These are phyloP conservation scores for Ceratobasidium sp. DNA, from an alignment of 1,284 basidiomycete genomes.

Conservation along the genomic window DNA sequence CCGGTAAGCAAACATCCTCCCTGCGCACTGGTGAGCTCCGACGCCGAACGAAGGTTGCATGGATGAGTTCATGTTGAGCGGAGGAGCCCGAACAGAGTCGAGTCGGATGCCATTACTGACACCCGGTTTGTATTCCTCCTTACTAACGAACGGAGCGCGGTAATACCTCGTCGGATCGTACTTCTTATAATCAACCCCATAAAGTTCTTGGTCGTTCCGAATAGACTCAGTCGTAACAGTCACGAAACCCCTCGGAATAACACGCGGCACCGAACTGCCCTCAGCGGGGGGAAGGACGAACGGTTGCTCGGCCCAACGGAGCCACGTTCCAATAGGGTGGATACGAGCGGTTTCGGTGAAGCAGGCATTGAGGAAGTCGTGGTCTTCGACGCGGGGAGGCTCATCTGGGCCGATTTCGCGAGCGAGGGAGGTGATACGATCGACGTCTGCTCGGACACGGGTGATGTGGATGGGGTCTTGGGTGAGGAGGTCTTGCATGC, in stretches of 20 bases:
- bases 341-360: slow-evolving; percentile 19
- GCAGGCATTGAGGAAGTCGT: slow-evolving; percentile 21
- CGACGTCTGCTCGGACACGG: slow-evolving; percentile 11
- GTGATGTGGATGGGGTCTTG: neutral
- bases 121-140: slow-evolving; percentile 4
- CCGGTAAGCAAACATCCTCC: slow-evolving; percentile 13
- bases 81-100: slow-evolving; percentile 11
- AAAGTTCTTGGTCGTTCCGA: slow-evolving; percentile 13
- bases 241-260: slow-evolving; percentile 22
- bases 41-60: slow-evolving; percentile 25
- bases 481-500: slow-evolving; percentile 21
- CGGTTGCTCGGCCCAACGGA: slow-evolving; percentile 27
- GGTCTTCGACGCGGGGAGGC: slow-evolving; percentile 19
- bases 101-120: slow-evolving; percentile 1
- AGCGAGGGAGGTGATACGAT: neutral
- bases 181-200: slow-evolving; percentile 7
- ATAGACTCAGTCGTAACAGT: slow-evolving; percentile 21
- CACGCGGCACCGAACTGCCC: neutral
- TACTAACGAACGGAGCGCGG: slow-evolving; percentile 14
- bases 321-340: slow-evolving; percentile 20
- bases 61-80: slow-evolving; percentile 11
- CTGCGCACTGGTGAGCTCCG: slow-evolving; percentile 18
- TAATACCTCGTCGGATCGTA: slow-evolving; percentile 24
- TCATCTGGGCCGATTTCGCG: slow-evolving; percentile 10
- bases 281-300: slow-evolving; percentile 12